Evolutionary conservation across 768 basidiomycete species (phyloP).

Genomic region (Gautieria morchelliformis): DNA sequence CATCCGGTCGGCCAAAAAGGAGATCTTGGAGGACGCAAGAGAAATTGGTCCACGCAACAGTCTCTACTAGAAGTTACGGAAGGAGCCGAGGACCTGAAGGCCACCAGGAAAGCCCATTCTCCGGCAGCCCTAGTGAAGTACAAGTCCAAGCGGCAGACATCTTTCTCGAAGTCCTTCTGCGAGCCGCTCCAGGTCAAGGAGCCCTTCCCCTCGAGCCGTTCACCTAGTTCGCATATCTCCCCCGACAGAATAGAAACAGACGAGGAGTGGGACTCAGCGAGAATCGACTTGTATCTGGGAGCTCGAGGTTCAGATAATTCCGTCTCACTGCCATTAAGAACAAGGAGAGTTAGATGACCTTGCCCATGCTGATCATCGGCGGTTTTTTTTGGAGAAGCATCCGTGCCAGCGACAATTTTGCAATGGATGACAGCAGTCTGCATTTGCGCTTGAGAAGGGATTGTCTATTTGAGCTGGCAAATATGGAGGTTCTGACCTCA

Average conservation of each 20-base stretch:
- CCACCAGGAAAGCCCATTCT: conserved; percentile 25
- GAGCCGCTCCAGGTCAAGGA: conserved; percentile 8
- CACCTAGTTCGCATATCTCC: conserved; percentile 51
- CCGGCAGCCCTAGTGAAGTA: conserved; percentile 17
- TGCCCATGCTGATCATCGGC: too few relatives aligned
- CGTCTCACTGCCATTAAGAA: too few relatives aligned
- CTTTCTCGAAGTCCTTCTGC: conserved; percentile 13
- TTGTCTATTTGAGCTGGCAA: too few relatives aligned
- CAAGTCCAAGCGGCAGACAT: conserved; percentile 15
- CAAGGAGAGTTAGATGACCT: too few relatives aligned
- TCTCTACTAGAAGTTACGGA: conserved; percentile 81
- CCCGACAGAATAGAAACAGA: conserved; percentile 37
- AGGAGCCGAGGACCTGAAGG: conserved; percentile 46
- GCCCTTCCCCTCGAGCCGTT: conserved; percentile 23
- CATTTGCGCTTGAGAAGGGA: too few relatives aligned
- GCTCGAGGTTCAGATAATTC: too few relatives aligned
- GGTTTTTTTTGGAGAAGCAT: too few relatives aligned
- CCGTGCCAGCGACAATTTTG: too few relatives aligned
- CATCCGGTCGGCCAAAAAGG: conserved; percentile 78
- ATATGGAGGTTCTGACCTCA: too few relatives aligned
- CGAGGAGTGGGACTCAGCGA: not conserved
- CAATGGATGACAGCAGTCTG: too few relatives aligned
- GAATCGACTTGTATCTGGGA: too few relatives aligned
- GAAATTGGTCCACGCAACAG: conserved; percentile 82
- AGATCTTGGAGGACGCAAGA: conserved; percentile 83